Evolutionary conservation across 192 early-diverging fungal species (phyloP), one percentile per base, ranked within the genome.

Genomic region (Coemansia sp.): DNA sequence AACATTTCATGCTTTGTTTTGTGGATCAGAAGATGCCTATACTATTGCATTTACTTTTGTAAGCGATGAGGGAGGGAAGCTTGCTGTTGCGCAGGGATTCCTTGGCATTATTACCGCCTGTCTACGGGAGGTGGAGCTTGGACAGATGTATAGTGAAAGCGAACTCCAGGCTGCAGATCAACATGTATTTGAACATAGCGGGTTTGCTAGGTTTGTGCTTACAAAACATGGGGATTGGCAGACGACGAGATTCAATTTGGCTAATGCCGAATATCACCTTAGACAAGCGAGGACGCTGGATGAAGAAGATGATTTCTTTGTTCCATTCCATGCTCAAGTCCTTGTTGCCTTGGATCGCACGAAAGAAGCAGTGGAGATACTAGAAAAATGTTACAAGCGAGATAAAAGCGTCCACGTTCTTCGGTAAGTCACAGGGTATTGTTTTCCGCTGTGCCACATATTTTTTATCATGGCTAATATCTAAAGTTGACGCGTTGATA

Each of bases 41-140:
- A 49, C 51, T 0, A 38, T 58, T 1, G 6, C 60, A 8, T 31
- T 71, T 14, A 47, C 60, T n/a, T 67, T 80, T 51, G 26, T 50
- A 1, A 61, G 64, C 41, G 68, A 80, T 7, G 50, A 38, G 3
- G 77, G 77, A 21, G 58, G 50, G 21, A 68, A 62, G 10, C 51
- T 71, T 23, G 55, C 71, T 5, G 8, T 71, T 41, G 67, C 77
- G 4, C 68, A 74, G 7, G 77, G 71, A 7, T 74, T 67, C 10
- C 49, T 69, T 6, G 77, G 77, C 6, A 62, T 74, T 3, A 28
- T 80, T n/a, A 62, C 62, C 14, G 68, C 71, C 0, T 74, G 71
- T 60, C 25, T 80, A 62, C 64, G 77, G 0, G 76, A 79, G 26
- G 22, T 64, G 7, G 76, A 79, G 23, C 27, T 67, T 12, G 60